Percentiles rank a stretch among this genome's conserved stretches.
Conservation (phyloP, 2,329 filamentous ascomycete species). For the Thermothelomyces thermophilus region DNA sequence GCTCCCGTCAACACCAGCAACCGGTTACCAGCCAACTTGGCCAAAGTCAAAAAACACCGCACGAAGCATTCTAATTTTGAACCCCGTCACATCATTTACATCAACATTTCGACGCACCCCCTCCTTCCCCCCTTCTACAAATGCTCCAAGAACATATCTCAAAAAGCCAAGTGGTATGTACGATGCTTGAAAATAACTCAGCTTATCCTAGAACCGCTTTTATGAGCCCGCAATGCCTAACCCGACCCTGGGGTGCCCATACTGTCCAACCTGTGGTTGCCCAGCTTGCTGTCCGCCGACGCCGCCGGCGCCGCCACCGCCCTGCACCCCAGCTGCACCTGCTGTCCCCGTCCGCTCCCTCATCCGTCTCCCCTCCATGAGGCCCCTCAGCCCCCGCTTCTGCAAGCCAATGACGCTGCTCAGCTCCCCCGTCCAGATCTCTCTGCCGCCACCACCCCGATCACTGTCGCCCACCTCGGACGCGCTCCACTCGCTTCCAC, state of each 20-base stretch:
- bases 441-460: slow-evolving; percentile 34
- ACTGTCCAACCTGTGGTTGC: neutral
- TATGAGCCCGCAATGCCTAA: slow-evolving; percentile 48
- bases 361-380: slow-evolving; percentile 91
- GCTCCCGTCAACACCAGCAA: too few relatives aligned
- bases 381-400: slow-evolving; percentile 80
- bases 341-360: slow-evolving; percentile 58
- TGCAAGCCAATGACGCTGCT: slow-evolving; percentile 92
- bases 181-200: neutral
- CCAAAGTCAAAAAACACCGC: too few relatives aligned
- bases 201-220: neutral
- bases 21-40: too few relatives aligned
- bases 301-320: neutral
- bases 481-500: slow-evolving; percentile 48
- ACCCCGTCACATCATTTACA: too few relatives aligned
- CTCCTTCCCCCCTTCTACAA: too few relatives aligned
- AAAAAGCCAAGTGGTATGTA: too few relatives aligned
- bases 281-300: neutral
- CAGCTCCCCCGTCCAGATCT: slow-evolving; percentile 74
- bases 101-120: too few relatives aligned
- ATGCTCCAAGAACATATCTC: too few relatives aligned
- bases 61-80: too few relatives aligned
- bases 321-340: neutral
- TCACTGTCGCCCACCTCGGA: slow-evolving; percentile 47
- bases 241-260: slow-evolving; percentile 38